A percentile compares a stretch with the other conserved stretches of the same genome.
Evolutionary conservation across 306 rosid genomes (phyloP).

Genomic region (Cucurbita ficifolia): DNA sequence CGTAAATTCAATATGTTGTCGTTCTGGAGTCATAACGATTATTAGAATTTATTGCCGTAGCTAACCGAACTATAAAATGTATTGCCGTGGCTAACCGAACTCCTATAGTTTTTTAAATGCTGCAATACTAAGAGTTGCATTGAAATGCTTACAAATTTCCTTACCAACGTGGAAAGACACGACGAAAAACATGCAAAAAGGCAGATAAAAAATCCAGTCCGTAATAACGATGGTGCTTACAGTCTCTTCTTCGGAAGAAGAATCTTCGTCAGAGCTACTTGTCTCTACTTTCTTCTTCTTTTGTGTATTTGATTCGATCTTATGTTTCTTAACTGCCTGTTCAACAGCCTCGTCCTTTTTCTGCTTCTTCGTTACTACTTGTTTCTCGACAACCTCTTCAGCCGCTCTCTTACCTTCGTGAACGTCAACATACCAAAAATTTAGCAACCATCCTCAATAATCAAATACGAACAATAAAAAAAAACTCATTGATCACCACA

Average conservation of each 20-base stretch:
- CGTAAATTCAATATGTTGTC: no score
- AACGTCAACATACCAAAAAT: not conserved
- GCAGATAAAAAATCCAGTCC: not conserved
- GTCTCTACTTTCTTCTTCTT: conserved; percentile 32
- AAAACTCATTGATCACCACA: not conserved
- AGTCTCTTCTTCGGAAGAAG: conserved; percentile 49
- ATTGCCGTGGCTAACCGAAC: not conserved
- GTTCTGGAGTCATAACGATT: no score
- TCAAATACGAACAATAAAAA: not conserved
- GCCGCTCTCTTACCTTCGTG: conserved; percentile 58
- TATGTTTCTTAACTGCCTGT: conserved; percentile 38
- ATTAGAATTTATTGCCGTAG: no score
- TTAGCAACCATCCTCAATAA: not conserved
- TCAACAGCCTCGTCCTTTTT: conserved; percentile 27
- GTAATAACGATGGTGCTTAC: conserved; percentile 2
- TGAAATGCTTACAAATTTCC: not conserved
- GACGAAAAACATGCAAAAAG: not conserved
- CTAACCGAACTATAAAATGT: no score
- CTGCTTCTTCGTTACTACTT: conserved; percentile 48
- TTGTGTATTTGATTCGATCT: conserved; percentile 27
- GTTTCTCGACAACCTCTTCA: conserved; percentile 34
- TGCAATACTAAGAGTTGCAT: not conserved
- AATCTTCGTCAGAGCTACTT: conserved; percentile 39
- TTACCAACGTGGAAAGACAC: not conserved
- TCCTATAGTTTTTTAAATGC: not conserved